Conservation (phyloP, 2,329 filamentous ascomycete species). For the Pseudogymnoascus destructans region DNA sequence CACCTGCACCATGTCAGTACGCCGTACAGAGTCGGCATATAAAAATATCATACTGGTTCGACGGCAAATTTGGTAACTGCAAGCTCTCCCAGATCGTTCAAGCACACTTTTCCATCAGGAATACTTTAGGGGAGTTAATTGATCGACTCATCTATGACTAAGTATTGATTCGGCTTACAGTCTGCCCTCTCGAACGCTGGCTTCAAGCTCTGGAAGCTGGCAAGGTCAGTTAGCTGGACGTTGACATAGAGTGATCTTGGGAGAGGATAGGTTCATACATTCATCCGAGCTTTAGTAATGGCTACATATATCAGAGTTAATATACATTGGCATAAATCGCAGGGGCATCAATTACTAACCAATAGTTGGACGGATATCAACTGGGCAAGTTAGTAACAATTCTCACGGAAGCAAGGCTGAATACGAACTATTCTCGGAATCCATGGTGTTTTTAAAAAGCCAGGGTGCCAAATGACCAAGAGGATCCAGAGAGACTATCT, state of each 20-base stretch:
- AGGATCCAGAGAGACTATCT: conserved; percentile 97
- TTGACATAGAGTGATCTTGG: background rate
- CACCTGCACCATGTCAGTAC: conserved; percentile 30
- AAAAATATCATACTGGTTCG: conserved; percentile 59
- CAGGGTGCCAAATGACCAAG: conserved; percentile 78
- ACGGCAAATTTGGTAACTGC: conserved; percentile 94
- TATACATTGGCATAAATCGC: background rate
- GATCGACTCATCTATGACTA: background rate
- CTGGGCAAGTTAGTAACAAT: conserved; percentile 19
- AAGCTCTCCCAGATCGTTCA: conserved; percentile 69
- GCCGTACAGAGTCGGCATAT: background rate
- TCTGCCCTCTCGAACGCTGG: conserved; percentile 69
- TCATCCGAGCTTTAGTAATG: conserved; percentile 28
- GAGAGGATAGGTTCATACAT: conserved; percentile 16
- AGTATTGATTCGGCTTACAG: conserved; percentile 34
- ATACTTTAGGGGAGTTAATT: conserved; percentile 17
- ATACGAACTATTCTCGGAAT: conserved; percentile 51
- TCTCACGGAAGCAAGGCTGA: background rate
- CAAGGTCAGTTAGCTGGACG: conserved; percentile 9
- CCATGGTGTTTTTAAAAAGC: conserved; percentile 67
- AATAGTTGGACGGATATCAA: conserved; percentile 27
- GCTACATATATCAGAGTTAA: conserved; percentile 16
- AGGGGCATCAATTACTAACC: conserved; percentile 16
- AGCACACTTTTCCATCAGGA: conserved; percentile 73
- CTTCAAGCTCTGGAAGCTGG: conserved; percentile 76